Evolutionary conservation across 2,329 filamentous ascomycete genomes (phyloP).

Genomic region (Hymenoscyphus repandus): DNA sequence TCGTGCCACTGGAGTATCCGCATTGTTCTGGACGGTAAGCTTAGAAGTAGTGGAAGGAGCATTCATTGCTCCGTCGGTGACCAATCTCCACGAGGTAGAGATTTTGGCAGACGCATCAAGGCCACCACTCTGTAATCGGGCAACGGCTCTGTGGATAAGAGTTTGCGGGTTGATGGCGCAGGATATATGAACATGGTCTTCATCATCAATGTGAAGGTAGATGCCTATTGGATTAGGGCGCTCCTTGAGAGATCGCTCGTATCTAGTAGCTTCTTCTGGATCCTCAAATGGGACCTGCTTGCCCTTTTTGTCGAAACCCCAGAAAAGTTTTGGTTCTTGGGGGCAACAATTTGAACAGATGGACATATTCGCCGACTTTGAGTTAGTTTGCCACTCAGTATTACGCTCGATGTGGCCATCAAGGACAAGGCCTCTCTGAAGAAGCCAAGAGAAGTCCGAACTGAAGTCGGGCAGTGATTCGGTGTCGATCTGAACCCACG

Average conservation of each 20-base stretch:
- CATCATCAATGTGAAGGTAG: conserved; percentile 31
- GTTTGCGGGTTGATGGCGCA: conserved; percentile 35
- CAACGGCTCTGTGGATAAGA: conserved; percentile 38
- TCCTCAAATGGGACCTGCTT: conserved; percentile 45
- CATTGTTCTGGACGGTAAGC: background rate
- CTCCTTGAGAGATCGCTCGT: conserved; percentile 45
- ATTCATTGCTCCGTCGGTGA: conserved; percentile 38
- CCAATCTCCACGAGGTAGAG: conserved; percentile 40
- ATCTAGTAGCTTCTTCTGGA: conserved; percentile 42
- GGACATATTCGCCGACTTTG: background rate
- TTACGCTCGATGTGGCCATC: conserved; percentile 4
- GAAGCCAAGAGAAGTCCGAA: conserved; percentile 8
- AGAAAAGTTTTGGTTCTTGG: conserved; percentile 32
- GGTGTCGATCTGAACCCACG: conserved; percentile 6
- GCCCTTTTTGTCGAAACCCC: conserved; percentile 27
- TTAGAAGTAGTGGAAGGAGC: conserved; percentile 30
- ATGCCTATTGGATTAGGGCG: conserved; percentile 39
- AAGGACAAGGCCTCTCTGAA: conserved; percentile 8
- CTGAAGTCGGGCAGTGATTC: conserved; percentile 6
- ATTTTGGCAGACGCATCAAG: conserved; percentile 18
- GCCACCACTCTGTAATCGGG: background rate
- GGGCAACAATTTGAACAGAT: conserved; percentile 34
- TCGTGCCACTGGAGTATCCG: background rate
- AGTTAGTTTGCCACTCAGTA: conserved; percentile 3
- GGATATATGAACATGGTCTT: conserved; percentile 35